Conservation (phyloP, 108 stramenopile genomes). For the Nitzschia putrida region DNA sequence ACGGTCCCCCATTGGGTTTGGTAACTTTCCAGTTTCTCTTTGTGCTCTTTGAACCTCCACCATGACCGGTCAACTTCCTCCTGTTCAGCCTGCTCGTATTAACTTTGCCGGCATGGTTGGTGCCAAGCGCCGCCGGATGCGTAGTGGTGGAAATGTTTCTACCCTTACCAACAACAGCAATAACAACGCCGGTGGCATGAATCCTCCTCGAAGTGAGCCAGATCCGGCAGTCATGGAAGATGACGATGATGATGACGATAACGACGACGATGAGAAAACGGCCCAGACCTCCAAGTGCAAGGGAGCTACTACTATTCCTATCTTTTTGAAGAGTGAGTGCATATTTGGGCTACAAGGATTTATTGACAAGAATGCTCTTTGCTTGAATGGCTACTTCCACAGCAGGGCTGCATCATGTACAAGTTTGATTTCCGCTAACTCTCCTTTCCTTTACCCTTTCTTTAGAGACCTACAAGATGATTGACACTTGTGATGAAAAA, state of each 20-base stretch:
- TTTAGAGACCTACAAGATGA: slow-evolving; percentile 81
- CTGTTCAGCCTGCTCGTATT: slow-evolving; percentile 30
- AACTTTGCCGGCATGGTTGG: slow-evolving; percentile 54
- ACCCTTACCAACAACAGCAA: slow-evolving; percentile 43
- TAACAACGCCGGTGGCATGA: background rate
- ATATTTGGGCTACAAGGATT: no score
- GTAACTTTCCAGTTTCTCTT: background rate
- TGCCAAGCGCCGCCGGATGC: slow-evolving; percentile 55
- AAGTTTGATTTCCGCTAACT: background rate
- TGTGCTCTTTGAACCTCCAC: background rate
- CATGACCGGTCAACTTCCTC: slow-evolving; percentile 7
- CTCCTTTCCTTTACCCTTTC: background rate
- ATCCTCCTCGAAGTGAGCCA: background rate
- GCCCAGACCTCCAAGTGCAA: slow-evolving; percentile 59
- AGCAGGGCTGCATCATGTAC: no score
- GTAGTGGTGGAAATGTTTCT: slow-evolving; percentile 57
- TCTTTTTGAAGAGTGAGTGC: slow-evolving; percentile 80
- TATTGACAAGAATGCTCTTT: no score
- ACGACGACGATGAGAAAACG: slow-evolving; percentile 39
- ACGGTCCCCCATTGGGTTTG: no score
- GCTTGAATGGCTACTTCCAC: no score
- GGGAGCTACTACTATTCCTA: slow-evolving; percentile 68
- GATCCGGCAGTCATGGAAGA: slow-evolving; percentile 12
- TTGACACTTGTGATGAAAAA: slow-evolving; percentile 68
- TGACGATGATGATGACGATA: slow-evolving; percentile 14